Base-by-base conservation (phyloP, 345 rosid species). In the Anacardium occidentale region DNA sequence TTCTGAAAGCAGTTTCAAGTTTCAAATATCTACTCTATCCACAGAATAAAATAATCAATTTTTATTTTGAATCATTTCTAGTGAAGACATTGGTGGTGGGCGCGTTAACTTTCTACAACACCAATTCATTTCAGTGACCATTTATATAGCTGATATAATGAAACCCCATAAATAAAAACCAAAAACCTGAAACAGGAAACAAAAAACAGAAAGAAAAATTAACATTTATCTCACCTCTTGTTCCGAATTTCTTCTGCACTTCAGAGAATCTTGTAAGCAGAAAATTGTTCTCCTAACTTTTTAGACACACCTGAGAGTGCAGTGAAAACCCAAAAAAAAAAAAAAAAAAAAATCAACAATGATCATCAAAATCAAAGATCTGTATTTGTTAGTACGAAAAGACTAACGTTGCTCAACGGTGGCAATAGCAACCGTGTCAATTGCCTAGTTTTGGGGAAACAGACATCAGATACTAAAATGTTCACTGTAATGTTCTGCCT, bases 61-160 rank as follows among this genome's bases (percentile, higher is more conserved):
- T 10, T 48, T n/a, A 18, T 62, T 78, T 72, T 70, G 69, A 74
- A 55, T 17, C 14, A 9, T 52, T 65, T 76, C 45, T 10, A 73
- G 66, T 69, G 57, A 68, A 75, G 82, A 79, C 79, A 81, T 66
- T 75, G 42, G 42, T 70, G 68, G n/a, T n/a, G n/a, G n/a, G n/a
- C n/a, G n/a, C n/a, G n/a, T n/a, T n/a, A n/a, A 74, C n/a, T n/a
- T n/a, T n/a, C n/a, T n/a, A n/a, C n/a, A 74, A 58, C 50, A 67
- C 55, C 42, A 37, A 37, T 37, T 5, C 40, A 50, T 42, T 61
- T 40, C 53, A 57, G 13, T n/a, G 24, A 54, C 9, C 18, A 63
- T 10, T 78, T 62, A n/a, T 37, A 5, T 37, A 61, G 69, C 47
- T 66, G 68, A 55, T 69, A 69, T 78, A 69, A 78, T 63, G 62